These are phyloP conservation scores for Fistulinella cinereoalba DNA, from an alignment of 1,284 basidiomycete species.

Conservation along the genomic window DNA sequence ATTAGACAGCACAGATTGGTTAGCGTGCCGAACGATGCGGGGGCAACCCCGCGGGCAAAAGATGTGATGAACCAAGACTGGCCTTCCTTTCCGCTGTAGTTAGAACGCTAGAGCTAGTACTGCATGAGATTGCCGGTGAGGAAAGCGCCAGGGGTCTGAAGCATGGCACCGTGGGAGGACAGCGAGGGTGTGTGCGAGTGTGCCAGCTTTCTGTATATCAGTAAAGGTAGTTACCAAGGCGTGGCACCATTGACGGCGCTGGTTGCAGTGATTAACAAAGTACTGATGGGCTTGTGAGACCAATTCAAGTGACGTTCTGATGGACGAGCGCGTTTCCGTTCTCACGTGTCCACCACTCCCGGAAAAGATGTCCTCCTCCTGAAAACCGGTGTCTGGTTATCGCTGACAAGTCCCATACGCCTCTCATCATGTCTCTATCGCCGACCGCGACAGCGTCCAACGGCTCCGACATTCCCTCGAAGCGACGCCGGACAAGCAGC, in stretches of 20 bases:
- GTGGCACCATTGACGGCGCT: too few relatives aligned
- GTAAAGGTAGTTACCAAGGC: too few relatives aligned
- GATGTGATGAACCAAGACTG: not conserved
- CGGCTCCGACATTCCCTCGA: conserved; percentile 32
- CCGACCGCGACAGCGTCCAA: conserved; percentile 33
- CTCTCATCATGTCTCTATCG: conserved; percentile 36
- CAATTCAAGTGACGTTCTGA: not conserved
- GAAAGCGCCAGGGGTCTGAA: not conserved
- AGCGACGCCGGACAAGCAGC: conserved; percentile 36
- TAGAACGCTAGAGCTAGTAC: too few relatives aligned
- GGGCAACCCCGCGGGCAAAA: not conserved
- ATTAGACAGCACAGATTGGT: not conserved
- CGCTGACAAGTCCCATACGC: conserved; percentile 9
- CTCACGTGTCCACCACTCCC: conserved; percentile 17
- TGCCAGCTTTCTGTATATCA: too few relatives aligned
- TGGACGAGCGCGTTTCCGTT: conserved; percentile 7
- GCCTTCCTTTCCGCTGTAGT: too few relatives aligned
- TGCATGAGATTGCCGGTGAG: not conserved
- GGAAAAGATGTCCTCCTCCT: conserved; percentile 12
- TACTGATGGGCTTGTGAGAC: conserved; percentile 15
- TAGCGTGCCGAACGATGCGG: not conserved
- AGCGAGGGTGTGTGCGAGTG: not conserved
- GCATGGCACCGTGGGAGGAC: not conserved
- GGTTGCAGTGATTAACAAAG: not conserved
- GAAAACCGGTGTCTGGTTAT: conserved; percentile 15